Evolutionary conservation across 2,329 filamentous ascomycete genomes (phyloP).

Genomic region (Aspergillus tubingensis): DNA sequence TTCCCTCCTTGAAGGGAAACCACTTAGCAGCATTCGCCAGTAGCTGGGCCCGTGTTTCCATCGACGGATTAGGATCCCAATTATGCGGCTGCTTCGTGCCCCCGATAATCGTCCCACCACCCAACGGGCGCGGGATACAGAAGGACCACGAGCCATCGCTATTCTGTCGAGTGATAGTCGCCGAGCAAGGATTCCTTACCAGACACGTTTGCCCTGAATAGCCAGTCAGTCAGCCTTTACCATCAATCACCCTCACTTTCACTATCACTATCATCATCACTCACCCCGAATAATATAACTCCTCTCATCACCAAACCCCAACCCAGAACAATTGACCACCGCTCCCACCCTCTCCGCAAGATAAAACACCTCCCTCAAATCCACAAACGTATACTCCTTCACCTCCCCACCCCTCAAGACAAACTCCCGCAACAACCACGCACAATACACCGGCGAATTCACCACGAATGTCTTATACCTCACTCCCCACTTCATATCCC

Average conservation of each 20-base stretch:
- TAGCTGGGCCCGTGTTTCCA: slow-evolving; percentile 50
- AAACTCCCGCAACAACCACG: slow-evolving; percentile 44
- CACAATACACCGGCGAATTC: slow-evolving; percentile 48
- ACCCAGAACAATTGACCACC: slow-evolving; percentile 50
- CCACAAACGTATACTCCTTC: slow-evolving; percentile 29
- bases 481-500: slow-evolving; percentile 43
- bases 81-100: slow-evolving; percentile 65
- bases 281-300: slow-evolving; percentile 48
- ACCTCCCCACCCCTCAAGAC: slow-evolving; percentile 40
- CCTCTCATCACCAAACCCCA: slow-evolving; percentile 46
- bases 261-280: neutral
- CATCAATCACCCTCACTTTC: no score
- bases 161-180: slow-evolving; percentile 62
- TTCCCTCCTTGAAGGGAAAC: slow-evolving; percentile 44
- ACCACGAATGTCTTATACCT: slow-evolving; percentile 45
- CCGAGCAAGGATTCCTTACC: slow-evolving; percentile 46
- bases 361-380: slow-evolving; percentile 41
- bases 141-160: slow-evolving; percentile 65
- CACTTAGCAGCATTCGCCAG: slow-evolving; percentile 46
- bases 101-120: slow-evolving; percentile 66
- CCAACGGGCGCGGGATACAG: slow-evolving; percentile 61
- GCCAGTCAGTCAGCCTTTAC: neutral
- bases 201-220: slow-evolving; percentile 50
- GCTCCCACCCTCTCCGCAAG: slow-evolving; percentile 36
- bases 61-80: slow-evolving; percentile 55